These are phyloP conservation scores for Panellus pusillus DNA, from an alignment of 768 basidiomycete species.

Conservation along the genomic window DNA sequence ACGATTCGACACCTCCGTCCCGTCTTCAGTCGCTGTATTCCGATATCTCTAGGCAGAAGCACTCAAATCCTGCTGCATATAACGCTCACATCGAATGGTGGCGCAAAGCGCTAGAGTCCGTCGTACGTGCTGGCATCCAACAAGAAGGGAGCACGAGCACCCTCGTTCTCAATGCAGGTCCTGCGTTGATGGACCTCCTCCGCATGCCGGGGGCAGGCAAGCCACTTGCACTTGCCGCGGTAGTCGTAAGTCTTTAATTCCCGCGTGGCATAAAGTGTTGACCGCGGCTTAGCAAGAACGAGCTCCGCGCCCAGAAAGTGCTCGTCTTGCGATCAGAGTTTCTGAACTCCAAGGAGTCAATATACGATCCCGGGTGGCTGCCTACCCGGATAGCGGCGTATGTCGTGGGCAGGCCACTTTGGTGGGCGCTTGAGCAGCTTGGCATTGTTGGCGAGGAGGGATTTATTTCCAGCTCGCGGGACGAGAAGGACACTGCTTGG, in stretches of 20 bases:
- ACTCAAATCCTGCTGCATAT: constrained; percentile 82
- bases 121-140: constrained; percentile 63
- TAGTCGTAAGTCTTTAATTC: constrained; percentile 59
- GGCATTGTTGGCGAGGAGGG: constrained; percentile 69
- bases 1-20: constrained; percentile 44
- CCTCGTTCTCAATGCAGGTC: constrained; percentile 59
- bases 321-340: constrained; percentile 58
- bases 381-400: constrained; percentile 69
- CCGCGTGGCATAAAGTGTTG: constrained; percentile 21
- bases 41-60: constrained; percentile 80
- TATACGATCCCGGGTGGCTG: constrained; percentile 70
- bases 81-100: constrained; percentile 87
- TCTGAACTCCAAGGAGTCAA: constrained; percentile 52
- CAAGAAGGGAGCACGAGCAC: constrained; percentile 50
- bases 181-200: constrained; percentile 56
- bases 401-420: constrained; percentile 75
- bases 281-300: constrained; percentile 56
- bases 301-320: constrained; percentile 48
- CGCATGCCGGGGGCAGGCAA: constrained; percentile 72
- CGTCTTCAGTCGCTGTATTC: constrained; percentile 84
- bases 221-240: constrained; percentile 68
- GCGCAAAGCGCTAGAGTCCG: constrained; percentile 62
- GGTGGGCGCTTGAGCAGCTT: constrained; percentile 86
- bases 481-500: constrained; percentile 48
- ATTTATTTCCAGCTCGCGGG: constrained; percentile 25